phyloP scores from a whole-genome alignment of 2,329 filamentous ascomycete genomes.

The Colletotrichum sp. region DNA sequence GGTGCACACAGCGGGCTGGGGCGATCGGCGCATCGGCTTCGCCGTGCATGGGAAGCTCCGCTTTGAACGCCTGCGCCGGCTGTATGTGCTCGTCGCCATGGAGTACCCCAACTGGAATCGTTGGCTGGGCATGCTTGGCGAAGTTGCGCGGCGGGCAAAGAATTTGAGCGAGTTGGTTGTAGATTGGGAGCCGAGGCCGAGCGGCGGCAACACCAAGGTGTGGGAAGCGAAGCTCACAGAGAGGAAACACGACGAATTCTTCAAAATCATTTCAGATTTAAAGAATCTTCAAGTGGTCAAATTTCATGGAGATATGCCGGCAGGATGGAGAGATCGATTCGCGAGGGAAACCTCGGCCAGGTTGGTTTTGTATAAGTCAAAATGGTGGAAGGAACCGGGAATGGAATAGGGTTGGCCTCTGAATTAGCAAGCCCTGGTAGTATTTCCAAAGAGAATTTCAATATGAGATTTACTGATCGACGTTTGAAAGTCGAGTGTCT shows the following conservation, averaged over 20 bases:
- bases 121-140: constrained; percentile 31
- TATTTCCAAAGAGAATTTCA: not conserved
- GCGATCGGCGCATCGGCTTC: constrained; percentile 29
- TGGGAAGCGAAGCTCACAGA: constrained; percentile 8
- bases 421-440: not conserved
- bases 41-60: constrained; percentile 31
- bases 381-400: constrained; percentile 18
- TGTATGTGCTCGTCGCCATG: constrained; percentile 28
- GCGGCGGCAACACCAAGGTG: not conserved
- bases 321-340: constrained; percentile 4
- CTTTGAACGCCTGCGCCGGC: constrained; percentile 27
- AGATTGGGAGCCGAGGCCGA: constrained; percentile 32
- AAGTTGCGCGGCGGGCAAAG: constrained; percentile 20
- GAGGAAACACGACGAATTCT: constrained; percentile 14
- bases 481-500: not conserved
- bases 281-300: not conserved
- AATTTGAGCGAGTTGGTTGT: constrained; percentile 27
- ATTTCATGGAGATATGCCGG: constrained; percentile 3
- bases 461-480: not conserved
- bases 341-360: not conserved
- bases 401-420: not conserved
- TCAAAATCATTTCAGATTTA: not conserved
- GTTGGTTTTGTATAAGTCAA: not conserved
- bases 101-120: constrained; percentile 35
- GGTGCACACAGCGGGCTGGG: constrained; percentile 26